A percentile compares a stretch with the other conserved stretches of the same genome.
Conservation (phyloP, 176 grass and related monocot species). For the sorghum (Sorghum bicolor) region DNA sequence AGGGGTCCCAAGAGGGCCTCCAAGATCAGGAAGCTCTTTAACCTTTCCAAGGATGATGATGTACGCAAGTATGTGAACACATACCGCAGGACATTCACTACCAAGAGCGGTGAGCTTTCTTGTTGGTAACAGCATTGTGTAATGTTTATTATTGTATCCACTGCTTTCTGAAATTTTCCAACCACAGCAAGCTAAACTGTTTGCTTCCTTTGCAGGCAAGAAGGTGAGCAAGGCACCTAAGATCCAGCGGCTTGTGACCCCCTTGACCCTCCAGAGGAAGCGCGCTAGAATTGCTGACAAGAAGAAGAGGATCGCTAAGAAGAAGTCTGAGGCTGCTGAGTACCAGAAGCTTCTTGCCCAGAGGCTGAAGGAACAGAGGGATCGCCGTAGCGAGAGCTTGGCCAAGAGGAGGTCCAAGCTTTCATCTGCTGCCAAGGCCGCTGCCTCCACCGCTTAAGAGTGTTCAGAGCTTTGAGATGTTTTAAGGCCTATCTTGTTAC, state of each 20-base stretch:
- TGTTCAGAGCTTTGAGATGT: conserved; percentile 13
- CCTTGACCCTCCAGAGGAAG: conserved; percentile 89
- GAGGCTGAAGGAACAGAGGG: conserved; percentile 87
- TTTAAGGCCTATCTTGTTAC: background rate
- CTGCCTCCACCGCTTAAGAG: conserved; percentile 30
- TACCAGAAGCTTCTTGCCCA: conserved; percentile 93
- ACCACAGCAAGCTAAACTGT: background rate
- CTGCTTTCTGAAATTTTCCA: background rate
- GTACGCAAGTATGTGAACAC: conserved; percentile 97
- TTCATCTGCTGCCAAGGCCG: conserved; percentile 54
- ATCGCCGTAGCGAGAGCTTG: conserved; percentile 78
- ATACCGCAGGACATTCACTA: conserved; percentile 83
- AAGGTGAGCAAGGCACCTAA: conserved; percentile 97
- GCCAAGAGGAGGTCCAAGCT: conserved; percentile 93
- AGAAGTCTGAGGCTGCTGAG: conserved; percentile 77
- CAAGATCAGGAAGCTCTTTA: conserved; percentile 97
- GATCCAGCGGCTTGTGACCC: conserved; percentile 94
- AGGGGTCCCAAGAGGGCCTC: conserved; percentile 96
- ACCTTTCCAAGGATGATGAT: conserved; percentile 89
- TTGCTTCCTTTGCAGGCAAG: conserved; percentile 61
- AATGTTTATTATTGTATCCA: no score
- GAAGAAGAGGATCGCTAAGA: conserved; percentile 94
- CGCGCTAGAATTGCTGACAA: conserved; percentile 76
- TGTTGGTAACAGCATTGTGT: background rate
- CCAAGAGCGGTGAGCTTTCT: conserved; percentile 63